A percentile compares a stretch with the other conserved stretches of the same genome.
phyloP scores from a whole-genome alignment of 352 stramenopile species.

The Phytophthora agathidicida region DNA sequence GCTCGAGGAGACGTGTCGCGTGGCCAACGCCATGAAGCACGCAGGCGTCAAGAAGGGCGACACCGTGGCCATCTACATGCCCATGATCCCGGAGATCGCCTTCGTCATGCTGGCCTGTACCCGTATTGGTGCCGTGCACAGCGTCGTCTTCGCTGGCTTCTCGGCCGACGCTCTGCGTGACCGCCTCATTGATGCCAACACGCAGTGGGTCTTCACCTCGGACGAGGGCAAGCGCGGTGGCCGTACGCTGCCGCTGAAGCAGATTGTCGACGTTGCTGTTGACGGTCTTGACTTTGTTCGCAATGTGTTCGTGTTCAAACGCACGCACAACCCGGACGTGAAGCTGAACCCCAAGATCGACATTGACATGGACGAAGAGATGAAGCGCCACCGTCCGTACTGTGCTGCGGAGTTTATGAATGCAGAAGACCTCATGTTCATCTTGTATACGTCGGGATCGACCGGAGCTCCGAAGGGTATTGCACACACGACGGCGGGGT shows the following conservation, averaged over 20 bases:
- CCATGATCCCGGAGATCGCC: conserved; percentile 98
- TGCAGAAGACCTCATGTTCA: conserved; percentile 96
- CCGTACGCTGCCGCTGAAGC: conserved; percentile 93
- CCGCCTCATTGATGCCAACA: conserved; percentile 93
- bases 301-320: conserved; percentile 96
- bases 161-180: conserved; percentile 94
- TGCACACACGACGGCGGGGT: conserved; percentile 95
- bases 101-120: conserved; percentile 98
- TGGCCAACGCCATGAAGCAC: conserved; percentile 96
- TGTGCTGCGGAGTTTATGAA: conserved; percentile 96
- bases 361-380: conserved; percentile 93
- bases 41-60: conserved; percentile 92
- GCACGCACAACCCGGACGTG: conserved; percentile 76
- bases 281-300: conserved; percentile 89
- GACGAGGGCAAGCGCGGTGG: conserved; percentile 94
- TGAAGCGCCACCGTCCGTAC: conserved; percentile 92
- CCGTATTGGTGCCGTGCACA: conserved; percentile 97
- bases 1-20: conserved; percentile 73
- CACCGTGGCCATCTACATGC: conserved; percentile 98
- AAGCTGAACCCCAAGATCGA: conserved; percentile 85
- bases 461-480: conserved; percentile 97
- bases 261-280: conserved; percentile 95
- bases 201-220: conserved; percentile 93
- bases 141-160: conserved; percentile 97
- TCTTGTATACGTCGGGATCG: conserved; percentile 98